Evolutionary conservation across 768 basidiomycete species (phyloP), one percentile per base, ranked within the genome.

Genomic region (Infundibulicybe gibba): DNA sequence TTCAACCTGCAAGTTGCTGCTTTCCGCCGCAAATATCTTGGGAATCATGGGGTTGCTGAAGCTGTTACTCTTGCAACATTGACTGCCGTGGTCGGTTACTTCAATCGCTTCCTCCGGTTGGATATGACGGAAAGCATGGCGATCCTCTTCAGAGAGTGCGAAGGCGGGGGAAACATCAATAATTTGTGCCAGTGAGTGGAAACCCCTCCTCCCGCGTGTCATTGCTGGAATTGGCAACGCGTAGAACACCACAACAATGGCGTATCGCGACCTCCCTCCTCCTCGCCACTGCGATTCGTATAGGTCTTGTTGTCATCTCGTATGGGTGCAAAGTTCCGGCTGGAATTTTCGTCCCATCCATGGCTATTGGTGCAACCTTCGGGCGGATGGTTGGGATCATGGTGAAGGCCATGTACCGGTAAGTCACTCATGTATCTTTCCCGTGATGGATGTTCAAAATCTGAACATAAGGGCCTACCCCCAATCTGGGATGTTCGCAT

Each of bases 121-220:
- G 97, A 98, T 61, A 98, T 98, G 95, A 98, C 94, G 1, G 90
- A 95, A 57, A 91, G 87, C 64, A 85, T 99, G 81, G 83, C 89
- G 13, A 87, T 97, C 49, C 74, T 99, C 40, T 99, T 99, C 68
- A 80, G 87, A 53, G 97, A 99, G 63, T 99, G 97, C 54, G 91
- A 95, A 61, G 90, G 89, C 15, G 94, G 90, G 41, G 93, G 95
- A 55, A 90, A 94, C 57, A 77, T 90, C 45, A 64, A 71, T 48
- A 89, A 92, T 54, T 69, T 98, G 33, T 98, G 97, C 83, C 93
- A 97, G 95, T 98, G 64, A 61, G 94, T 76, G 39, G 30, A 5
- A 19, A 15, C 32, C 15, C 17, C 48, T 32, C 47, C 38, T 31
- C 8, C 17, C 25, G n/a, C 31, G 6, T 12, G 15, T 30, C 14